These are phyloP conservation scores for Oidiodendron maius DNA, from an alignment of 495 filamentous ascomycete genomes.

Conservation along the genomic window DNA sequence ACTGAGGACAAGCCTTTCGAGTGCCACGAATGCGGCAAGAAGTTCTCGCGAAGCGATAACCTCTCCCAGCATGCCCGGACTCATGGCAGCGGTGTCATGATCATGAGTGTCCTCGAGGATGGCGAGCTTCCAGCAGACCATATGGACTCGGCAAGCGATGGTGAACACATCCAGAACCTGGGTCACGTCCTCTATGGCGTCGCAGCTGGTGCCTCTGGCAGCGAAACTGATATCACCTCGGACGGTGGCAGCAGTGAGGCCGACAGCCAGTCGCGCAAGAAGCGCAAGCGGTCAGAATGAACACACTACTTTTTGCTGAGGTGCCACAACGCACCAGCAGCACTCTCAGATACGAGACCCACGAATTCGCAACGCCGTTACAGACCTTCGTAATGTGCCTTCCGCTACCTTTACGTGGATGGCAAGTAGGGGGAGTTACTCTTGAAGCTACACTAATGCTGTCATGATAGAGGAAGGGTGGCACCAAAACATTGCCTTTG, in stretches of 20 bases:
- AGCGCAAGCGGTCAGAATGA: conserved; percentile 66
- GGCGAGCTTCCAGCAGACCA: conserved; percentile 45
- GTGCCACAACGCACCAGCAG: too few relatives aligned
- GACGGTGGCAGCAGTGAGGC: conserved; percentile 44
- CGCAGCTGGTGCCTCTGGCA: conserved; percentile 60
- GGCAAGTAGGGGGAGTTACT: conserved; percentile 11
- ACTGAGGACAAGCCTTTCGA: conserved; percentile 98
- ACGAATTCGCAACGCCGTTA: conserved; percentile 11
- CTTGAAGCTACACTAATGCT: conserved; percentile 17
- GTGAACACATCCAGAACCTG: conserved; percentile 51
- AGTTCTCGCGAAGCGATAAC: conserved; percentile 98
- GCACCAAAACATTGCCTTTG: conserved; percentile 21
- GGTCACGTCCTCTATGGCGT: conserved; percentile 73
- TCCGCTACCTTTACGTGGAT: conserved; percentile 14
- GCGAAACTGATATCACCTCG: conserved; percentile 41
- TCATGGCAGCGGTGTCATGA: conserved; percentile 82
- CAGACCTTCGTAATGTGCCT: conserved; percentile 11
- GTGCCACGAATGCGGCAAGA: conserved; percentile 96
- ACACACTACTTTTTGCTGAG: conserved; percentile 6
- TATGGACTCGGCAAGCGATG: conserved; percentile 40
- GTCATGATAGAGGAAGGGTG: conserved; percentile 16
- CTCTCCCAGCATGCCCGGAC: conserved; percentile 93
- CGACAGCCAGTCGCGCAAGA: conserved; percentile 54
- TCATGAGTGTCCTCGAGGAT: conserved; percentile 78
- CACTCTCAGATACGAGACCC: conserved; percentile 14